Conservation (phyloP, 768 basidiomycete species). For the Cystofilobasidium macerans region DNA sequence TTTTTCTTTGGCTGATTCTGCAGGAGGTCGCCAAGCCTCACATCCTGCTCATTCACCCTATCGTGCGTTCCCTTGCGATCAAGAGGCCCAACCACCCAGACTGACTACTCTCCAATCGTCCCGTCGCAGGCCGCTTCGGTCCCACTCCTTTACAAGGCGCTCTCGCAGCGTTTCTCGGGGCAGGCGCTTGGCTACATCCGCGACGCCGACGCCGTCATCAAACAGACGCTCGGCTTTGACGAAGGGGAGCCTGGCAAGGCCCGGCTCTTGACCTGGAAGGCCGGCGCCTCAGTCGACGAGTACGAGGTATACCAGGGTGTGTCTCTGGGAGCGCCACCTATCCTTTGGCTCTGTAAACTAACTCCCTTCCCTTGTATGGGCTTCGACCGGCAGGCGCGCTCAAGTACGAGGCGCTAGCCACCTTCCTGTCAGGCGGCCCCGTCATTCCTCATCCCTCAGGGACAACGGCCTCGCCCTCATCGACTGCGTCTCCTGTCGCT, state of each 20-base stretch:
- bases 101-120: neutral
- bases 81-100: neutral
- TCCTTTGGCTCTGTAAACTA: neutral
- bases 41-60: constrained; percentile 38
- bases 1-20: constrained; percentile 26
- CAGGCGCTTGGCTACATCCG: constrained; percentile 58
- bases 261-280: constrained; percentile 58
- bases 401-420: constrained; percentile 63
- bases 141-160: constrained; percentile 39
- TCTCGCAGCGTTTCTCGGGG: constrained; percentile 45
- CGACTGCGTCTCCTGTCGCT: neutral
- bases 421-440: constrained; percentile 56
- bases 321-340: too few species aligned
- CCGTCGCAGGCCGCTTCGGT: constrained; percentile 31
- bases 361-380: neutral
- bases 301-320: constrained; percentile 60
- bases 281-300: constrained; percentile 41
- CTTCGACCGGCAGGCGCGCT: constrained; percentile 45
- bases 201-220: constrained; percentile 54
- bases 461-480: neutral
- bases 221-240: constrained; percentile 22
- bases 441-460: neutral
- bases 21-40: constrained; percentile 36
- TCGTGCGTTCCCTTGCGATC: neutral
- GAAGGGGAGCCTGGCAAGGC: constrained; percentile 35